phyloP scores from a whole-genome alignment of 192 early-diverging fungal genomes.

The Blastocladiella britannica region DNA sequence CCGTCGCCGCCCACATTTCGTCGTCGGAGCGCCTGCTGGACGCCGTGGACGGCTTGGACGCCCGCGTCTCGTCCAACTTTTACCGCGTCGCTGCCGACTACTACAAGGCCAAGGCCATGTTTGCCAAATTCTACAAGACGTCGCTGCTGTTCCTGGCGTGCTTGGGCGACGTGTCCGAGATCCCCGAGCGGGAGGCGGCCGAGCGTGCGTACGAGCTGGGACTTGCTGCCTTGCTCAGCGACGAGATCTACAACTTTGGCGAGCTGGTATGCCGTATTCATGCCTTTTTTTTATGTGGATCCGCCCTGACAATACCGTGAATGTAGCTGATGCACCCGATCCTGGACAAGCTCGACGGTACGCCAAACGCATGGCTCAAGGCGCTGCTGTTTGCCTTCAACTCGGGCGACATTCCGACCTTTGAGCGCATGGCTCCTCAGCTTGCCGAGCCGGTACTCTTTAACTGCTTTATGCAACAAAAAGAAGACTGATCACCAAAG shows the following conservation, averaged over 20 bases:
- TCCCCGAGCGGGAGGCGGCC: constrained; percentile 50
- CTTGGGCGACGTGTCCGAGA: constrained; percentile 51
- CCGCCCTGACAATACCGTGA: no score
- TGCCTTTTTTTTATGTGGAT: not conserved
- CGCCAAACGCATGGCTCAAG: constrained; percentile 67
- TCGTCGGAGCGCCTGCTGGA: constrained; percentile 69
- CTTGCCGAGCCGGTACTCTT: constrained; percentile 37
- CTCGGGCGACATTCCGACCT: constrained; percentile 77
- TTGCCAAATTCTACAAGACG: constrained; percentile 86
- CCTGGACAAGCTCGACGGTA: constrained; percentile 50
- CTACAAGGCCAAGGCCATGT: constrained; percentile 85
- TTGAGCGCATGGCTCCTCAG: constrained; percentile 52
- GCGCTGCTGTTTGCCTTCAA: constrained; percentile 79
- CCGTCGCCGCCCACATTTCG: constrained; percentile 67
- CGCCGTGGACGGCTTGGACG: constrained; percentile 48
- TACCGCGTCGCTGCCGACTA: constrained; percentile 91
- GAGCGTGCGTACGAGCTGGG: constrained; percentile 81
- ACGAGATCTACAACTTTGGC: constrained; percentile 98
- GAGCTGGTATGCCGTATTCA: constrained; percentile 54
- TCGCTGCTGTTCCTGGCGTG: constrained; percentile 86
- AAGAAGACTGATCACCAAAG: constrained; percentile 5
- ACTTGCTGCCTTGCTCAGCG: constrained; percentile 76
- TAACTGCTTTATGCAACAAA: constrained; percentile 4
- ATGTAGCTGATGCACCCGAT: constrained; percentile 73
- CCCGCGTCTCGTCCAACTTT: constrained; percentile 77